A percentile compares a stretch with the other conserved stretches of the same genome.
Evolutionary conservation across 2,329 filamentous ascomycete species (phyloP).

Genomic region (Davidsoniella australis): DNA sequence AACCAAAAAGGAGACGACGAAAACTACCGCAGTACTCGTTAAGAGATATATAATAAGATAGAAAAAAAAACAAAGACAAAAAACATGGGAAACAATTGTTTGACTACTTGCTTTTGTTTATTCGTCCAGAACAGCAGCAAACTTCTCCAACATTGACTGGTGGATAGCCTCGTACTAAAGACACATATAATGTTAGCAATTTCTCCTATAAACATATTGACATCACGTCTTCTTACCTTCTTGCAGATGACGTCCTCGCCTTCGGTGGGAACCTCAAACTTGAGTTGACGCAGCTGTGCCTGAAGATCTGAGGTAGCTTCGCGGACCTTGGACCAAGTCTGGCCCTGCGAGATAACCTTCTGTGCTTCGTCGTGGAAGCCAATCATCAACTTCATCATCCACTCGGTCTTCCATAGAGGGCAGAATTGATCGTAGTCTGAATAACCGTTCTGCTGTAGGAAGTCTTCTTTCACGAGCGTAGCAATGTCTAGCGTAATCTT

Average conservation of each 20-base stretch:
- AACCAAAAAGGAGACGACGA: not conserved
- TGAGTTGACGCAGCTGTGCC: constrained; percentile 71
- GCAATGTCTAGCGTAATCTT: constrained; percentile 96
- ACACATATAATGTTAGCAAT: constrained; percentile 22
- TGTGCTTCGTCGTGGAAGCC: constrained; percentile 94
- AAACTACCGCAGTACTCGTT: not conserved
- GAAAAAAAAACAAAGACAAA: not conserved
- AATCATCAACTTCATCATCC: constrained; percentile 99
- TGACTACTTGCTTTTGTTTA: constrained; percentile 27
- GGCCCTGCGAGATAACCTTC: constrained; percentile 82
- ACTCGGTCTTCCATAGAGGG: constrained; percentile 97
- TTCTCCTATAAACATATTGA: not conserved
- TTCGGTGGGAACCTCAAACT: constrained; percentile 85
- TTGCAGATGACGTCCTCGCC: constrained; percentile 65
- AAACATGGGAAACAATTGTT: constrained; percentile 1
- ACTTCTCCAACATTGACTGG: constrained; percentile 90
- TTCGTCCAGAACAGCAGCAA: constrained; percentile 89
- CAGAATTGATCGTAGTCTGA: constrained; percentile 99
- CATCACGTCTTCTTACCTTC: constrained; percentile 41
- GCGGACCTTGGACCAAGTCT: constrained; percentile 82
- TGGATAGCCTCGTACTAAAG: constrained; percentile 75
- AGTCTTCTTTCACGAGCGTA: constrained; percentile 88
- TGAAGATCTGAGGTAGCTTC: constrained; percentile 82
- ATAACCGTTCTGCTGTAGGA: constrained; percentile 98
- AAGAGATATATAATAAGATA: not conserved